These are phyloP conservation scores for Cnidoscolus chayamansa DNA, from an alignment of 441 rosid species.

Conservation along the genomic window DNA sequence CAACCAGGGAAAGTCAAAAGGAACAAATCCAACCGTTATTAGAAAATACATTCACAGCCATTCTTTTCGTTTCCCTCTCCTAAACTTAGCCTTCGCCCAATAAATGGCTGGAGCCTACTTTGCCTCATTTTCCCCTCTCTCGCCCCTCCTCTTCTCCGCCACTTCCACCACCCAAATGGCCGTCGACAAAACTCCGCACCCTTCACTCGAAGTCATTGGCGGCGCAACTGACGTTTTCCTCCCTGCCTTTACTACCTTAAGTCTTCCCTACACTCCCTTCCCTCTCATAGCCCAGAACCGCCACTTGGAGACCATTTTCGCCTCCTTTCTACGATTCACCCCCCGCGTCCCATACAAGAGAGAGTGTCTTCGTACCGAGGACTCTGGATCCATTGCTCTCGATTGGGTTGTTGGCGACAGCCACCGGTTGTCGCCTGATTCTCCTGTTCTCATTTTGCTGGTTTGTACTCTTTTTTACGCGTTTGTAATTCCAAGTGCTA, in stretches of 20 bases:
- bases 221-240: conserved; percentile 56
- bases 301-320: conserved; percentile 84
- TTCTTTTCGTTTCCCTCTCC: not conserved
- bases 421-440: conserved; percentile 37
- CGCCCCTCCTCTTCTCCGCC: conserved; percentile 28
- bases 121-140: not conserved
- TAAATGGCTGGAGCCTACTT: conserved; percentile 14
- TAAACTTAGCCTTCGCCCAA: not conserved
- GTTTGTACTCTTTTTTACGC: conserved; percentile 28
- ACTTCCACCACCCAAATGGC: conserved; percentile 21
- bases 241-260: conserved; percentile 46
- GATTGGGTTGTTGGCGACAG: conserved; percentile 86
- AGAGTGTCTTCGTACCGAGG: conserved; percentile 63
- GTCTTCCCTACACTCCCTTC: conserved; percentile 48
- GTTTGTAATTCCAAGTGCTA: not conserved
- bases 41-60: not conserved
- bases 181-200: conserved; percentile 29
- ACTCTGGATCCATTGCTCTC: conserved; percentile 63
- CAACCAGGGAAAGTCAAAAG: too few relatives aligned
- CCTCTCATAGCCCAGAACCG: conserved; percentile 58
- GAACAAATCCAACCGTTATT: not conserved
- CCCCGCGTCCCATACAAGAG: conserved; percentile 58
- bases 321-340: conserved; percentile 57
- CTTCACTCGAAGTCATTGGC: conserved; percentile 66
- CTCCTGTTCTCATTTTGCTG: conserved; percentile 69